These are phyloP conservation scores for Rhizoctonia solani DNA, from an alignment of 1,284 basidiomycete species.

Conservation along the genomic window DNA sequence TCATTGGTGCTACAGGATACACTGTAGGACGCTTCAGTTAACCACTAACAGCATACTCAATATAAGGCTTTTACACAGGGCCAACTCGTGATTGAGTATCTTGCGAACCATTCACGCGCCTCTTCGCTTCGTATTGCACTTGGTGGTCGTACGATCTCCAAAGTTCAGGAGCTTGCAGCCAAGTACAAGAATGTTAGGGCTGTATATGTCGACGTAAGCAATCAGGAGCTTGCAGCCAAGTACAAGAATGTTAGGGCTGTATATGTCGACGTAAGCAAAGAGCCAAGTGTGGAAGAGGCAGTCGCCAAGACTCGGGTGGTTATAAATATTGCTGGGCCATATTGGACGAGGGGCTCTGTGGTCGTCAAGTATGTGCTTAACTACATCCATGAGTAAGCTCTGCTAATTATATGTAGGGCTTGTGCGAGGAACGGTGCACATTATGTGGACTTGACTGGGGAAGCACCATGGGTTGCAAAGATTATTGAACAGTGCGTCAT, in stretches of 20 bases:
- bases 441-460: conserved; percentile 67
- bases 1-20: conserved; percentile 38
- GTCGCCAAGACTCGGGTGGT: conserved; percentile 34
- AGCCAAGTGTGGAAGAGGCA: conserved; percentile 20
- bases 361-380: conserved; percentile 30
- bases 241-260: conserved; percentile 3
- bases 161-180: conserved; percentile 4
- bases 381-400: not conserved
- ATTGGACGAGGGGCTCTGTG: conserved; percentile 32
- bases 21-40: conserved; percentile 31
- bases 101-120: conserved; percentile 23
- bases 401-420: conserved; percentile 47
- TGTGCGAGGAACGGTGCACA: conserved; percentile 59
- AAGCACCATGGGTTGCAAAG: conserved; percentile 57
- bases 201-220: too few relatives aligned
- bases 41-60: not conserved
- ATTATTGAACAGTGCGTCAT: conserved; percentile 54
- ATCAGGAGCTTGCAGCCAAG: conserved; percentile 1
- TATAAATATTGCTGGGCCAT: conserved; percentile 37
- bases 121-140: conserved; percentile 27
- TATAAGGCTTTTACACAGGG: conserved; percentile 5
- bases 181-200: not conserved
- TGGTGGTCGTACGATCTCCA: conserved; percentile 33
- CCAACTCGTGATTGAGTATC: conserved; percentile 33
- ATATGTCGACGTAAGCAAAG: conserved; percentile 34